phyloP scores from a whole-genome alignment of 805 yeast species.

The Metschnikowia matae region DNA sequence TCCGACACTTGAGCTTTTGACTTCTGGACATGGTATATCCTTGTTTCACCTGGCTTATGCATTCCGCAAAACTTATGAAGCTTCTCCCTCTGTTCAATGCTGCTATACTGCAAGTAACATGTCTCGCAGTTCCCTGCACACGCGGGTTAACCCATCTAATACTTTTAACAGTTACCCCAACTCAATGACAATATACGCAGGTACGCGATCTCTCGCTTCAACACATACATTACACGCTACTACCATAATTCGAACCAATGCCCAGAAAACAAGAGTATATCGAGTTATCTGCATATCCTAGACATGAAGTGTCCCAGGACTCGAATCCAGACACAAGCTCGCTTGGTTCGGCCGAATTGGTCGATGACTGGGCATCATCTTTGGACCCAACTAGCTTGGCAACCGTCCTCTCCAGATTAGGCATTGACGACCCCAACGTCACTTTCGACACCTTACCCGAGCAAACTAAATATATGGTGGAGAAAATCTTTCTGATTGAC shows the following conservation, averaged over 20 bases:
- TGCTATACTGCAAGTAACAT: no score
- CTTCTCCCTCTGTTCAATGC: no score
- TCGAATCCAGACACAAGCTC: not conserved
- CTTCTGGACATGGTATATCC: no score
- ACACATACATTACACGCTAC: not conserved
- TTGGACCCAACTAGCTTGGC: slow-evolving; percentile 6
- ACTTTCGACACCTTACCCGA: slow-evolving; percentile 7
- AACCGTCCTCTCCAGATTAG: slow-evolving; percentile 12
- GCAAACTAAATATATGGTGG: slow-evolving; percentile 23
- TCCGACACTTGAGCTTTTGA: no score
- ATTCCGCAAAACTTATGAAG: no score
- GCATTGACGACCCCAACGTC: slow-evolving; percentile 3
- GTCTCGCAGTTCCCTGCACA: no score
- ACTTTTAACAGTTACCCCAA: not conserved
- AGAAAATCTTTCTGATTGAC: slow-evolving; percentile 23
- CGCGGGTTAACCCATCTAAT: no score
- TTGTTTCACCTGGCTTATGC: no score
- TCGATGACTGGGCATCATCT: not conserved
- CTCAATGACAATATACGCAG: slow-evolving; percentile 2
- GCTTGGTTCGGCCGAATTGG: not conserved
- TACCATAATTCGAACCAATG: slow-evolving; percentile 1
- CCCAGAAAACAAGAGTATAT: slow-evolving; percentile 10
- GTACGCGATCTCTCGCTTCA: not conserved
- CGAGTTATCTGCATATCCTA: slow-evolving; percentile 10
- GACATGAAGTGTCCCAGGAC: not conserved